A percentile compares a stretch with the other conserved stretches of the same genome.
Evolutionary conservation across 2,329 filamentous ascomycete species (phyloP).

Genomic region (Lachnellula hyalina): DNA sequence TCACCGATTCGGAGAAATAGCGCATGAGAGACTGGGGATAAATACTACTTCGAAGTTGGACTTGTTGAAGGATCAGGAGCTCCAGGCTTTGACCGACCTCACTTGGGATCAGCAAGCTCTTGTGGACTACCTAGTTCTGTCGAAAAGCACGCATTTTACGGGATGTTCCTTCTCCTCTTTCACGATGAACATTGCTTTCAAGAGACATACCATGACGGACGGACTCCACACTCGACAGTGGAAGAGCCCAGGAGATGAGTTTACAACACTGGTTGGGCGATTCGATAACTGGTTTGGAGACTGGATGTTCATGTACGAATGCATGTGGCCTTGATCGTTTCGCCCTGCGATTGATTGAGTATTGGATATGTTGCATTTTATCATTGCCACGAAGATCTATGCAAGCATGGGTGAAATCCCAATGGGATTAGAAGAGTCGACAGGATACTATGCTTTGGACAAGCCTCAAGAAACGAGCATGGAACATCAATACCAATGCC

Average conservation of each 20-base stretch:
- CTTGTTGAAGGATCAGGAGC: slow-evolving; percentile 36
- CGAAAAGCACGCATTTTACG: slow-evolving; percentile 38
- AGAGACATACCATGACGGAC: slow-evolving; percentile 37
- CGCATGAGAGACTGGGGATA: slow-evolving; percentile 31
- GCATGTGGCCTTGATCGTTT: slow-evolving; percentile 28
- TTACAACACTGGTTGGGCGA: slow-evolving; percentile 39
- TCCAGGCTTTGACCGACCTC: slow-evolving; percentile 32
- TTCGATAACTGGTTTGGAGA: slow-evolving; percentile 43
- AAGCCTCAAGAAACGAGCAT: neutral
- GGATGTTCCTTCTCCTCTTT: slow-evolving; percentile 46
- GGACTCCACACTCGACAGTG: slow-evolving; percentile 35
- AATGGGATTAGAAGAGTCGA: neutral
- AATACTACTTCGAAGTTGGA: slow-evolving; percentile 40
- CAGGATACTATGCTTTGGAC: neutral
- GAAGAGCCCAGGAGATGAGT: slow-evolving; percentile 38
- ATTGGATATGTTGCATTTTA: neutral
- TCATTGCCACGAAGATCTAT: neutral
- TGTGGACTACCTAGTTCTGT: slow-evolving; percentile 46
- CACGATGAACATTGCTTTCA: slow-evolving; percentile 42
- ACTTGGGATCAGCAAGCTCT: slow-evolving; percentile 45
- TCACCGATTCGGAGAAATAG: slow-evolving; percentile 33
- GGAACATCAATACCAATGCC: neutral
- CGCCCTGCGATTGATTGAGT: neutral
- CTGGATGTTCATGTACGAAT: slow-evolving; percentile 41
- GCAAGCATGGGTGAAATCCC: neutral